Evolutionary conservation across 768 basidiomycete species (phyloP).

Genomic region (Suillus subluteus): DNA sequence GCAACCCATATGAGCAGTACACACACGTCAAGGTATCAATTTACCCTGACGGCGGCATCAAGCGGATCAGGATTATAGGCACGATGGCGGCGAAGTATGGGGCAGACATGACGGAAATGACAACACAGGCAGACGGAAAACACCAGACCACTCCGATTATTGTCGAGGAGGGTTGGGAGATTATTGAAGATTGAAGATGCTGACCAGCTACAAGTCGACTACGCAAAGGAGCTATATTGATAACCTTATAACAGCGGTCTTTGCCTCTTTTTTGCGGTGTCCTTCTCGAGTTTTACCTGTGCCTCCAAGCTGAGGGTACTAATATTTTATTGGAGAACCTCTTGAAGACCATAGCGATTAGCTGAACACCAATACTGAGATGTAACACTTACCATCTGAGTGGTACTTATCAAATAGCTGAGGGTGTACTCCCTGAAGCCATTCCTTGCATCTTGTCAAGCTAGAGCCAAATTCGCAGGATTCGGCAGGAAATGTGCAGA

Average conservation of each 20-base stretch:
- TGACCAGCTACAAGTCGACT: background rate
- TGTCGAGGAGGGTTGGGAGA: constrained; percentile 7
- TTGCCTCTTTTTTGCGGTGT: constrained; percentile 74
- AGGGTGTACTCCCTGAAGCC: constrained; percentile 46
- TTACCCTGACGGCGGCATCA: constrained; percentile 94
- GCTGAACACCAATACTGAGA: background rate
- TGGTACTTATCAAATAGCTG: constrained; percentile 81
- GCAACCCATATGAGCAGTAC: constrained; percentile 57
- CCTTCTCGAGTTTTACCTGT: constrained; percentile 55
- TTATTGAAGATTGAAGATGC: constrained; percentile 1
- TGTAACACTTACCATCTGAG: constrained; percentile 55
- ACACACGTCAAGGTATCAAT: constrained; percentile 90
- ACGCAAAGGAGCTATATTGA: background rate
- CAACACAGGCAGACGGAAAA: background rate
- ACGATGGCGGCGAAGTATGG: background rate
- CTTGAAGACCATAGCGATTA: constrained; percentile 35
- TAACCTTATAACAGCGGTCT: constrained; percentile 67
- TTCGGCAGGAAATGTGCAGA: constrained; percentile 90
- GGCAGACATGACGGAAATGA: background rate
- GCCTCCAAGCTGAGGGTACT: constrained; percentile 80
- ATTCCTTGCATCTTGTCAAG: constrained; percentile 55
- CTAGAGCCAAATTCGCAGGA: constrained; percentile 96
- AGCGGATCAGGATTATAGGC: constrained; percentile 84
- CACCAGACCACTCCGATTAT: background rate
- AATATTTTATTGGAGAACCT: constrained; percentile 77